Evolutionary conservation across 148 eudicot genomes (phyloP), one percentile per base, ranked within the genome.

Genomic region (Vaccinium vitisidaea): DNA sequence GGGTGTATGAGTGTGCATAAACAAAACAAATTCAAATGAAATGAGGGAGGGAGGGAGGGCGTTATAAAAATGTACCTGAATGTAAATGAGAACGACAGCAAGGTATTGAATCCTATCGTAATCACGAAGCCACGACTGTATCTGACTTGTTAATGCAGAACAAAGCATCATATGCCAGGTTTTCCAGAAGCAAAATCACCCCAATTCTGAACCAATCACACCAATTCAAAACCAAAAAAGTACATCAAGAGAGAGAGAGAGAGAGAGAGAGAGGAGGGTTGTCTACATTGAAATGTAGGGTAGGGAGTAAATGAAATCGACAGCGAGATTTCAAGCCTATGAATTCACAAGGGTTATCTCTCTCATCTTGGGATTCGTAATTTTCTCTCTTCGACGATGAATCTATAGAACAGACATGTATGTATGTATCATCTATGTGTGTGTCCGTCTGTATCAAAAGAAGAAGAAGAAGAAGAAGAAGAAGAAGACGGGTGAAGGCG

Each of bases 81-180:
- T 61, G 91, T 93, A 92, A 49, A 94, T 87, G 83, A 94, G 92
- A 83, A 88, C 77, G 70, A 94, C 90, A 52, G 98, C 94, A 13
- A 89, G 63, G 56, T 87, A 91, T 86, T 94, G 99, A 83, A 96
- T 89, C 89, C 82, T 90, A 39, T 91, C 99, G 86, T 94, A 94
- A 90, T 96, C 95, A 83, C 95, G 97, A 87, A 93, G 88, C 95
- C 95, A 94, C n/a, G 94, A 84, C 86, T 88, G 92, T 77, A 93
- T 84, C 80, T 86, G 92, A 82, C 84, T 89, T 83, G 82, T 86
- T 70, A 84, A 75, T 48, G 89, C 86, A 87, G 90, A 90, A 90
- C 94, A 93, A 93, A 89, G 94, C 98, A 94, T 93, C 91, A 88
- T 92, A 87, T 88, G 88, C 82, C 82, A 25, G 54, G 56, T 32